Conservation (phyloP, 257 asterid species). For the Avicennia marina region DNA sequence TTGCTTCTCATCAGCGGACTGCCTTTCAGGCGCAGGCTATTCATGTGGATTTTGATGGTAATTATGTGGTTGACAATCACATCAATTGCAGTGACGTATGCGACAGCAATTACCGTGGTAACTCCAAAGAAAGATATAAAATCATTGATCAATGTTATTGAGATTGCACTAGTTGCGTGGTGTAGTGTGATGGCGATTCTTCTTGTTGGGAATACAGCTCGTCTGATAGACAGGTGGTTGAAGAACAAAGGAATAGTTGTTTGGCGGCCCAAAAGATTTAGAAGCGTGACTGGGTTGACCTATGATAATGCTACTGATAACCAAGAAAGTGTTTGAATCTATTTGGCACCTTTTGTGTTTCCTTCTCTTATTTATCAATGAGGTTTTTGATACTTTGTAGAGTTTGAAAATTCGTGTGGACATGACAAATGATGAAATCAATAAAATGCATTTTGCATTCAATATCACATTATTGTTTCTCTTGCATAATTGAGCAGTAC, state of each 20-base stretch:
- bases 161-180: slow-evolving; percentile 29
- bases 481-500: no score
- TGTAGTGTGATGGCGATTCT: slow-evolving; percentile 34
- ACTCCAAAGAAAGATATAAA: slow-evolving; percentile 25
- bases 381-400: neutral
- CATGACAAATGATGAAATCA: neutral
- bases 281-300: neutral
- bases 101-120: slow-evolving; percentile 23
- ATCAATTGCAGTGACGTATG: slow-evolving; percentile 36
- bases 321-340: no score
- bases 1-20: slow-evolving; percentile 51
- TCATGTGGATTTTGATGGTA: slow-evolving; percentile 50
- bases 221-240: slow-evolving; percentile 31
- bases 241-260: slow-evolving; percentile 15
- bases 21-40: slow-evolving; percentile 32
- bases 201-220: slow-evolving; percentile 35
- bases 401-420: neutral
- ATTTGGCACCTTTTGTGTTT: no score
- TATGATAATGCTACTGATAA: slow-evolving; percentile 16
- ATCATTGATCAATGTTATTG: slow-evolving; percentile 21
- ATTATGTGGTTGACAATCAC: slow-evolving; percentile 53
- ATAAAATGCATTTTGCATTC: neutral
- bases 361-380: no score
- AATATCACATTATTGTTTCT: neutral
- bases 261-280: slow-evolving; percentile 11